These are phyloP conservation scores for Chenopodium berlandieri DNA, from an alignment of 148 eudicot genomes.

Conservation along the genomic window DNA sequence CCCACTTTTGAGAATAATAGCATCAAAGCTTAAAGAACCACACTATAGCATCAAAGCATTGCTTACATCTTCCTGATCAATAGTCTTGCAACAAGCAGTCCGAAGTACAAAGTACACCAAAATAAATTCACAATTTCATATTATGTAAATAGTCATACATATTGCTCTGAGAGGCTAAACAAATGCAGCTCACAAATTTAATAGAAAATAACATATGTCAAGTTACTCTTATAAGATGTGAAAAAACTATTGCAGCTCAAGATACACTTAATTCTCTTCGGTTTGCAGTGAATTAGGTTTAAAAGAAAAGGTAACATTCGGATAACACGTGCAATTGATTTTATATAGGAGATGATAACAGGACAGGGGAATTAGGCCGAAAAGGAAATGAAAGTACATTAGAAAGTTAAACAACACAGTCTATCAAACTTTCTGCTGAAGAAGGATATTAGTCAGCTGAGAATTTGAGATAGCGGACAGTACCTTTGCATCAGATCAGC, in stretches of 20 bases:
- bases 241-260: not conserved
- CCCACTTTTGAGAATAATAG: not conserved
- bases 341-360: not conserved
- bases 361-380: not conserved
- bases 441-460: not conserved
- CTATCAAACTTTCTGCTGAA: not conserved
- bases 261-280: not conserved
- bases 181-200: too few relatives aligned
- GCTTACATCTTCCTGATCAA: constrained; percentile 1
- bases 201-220: too few relatives aligned
- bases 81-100: not conserved
- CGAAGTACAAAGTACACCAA: not conserved
- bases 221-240: not conserved
- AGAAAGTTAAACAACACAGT: not conserved
- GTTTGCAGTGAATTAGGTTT: not conserved
- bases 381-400: not conserved
- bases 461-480: not conserved
- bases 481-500: constrained; percentile 79
- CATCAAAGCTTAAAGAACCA: constrained; percentile 4
- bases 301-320: not conserved
- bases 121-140: not conserved
- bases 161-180: too few relatives aligned
- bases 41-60: constrained; percentile 1
- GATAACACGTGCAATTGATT: not conserved
- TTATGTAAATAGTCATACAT: too few relatives aligned